These are phyloP conservation scores for Zizania palustris DNA, from an alignment of 202 grass and related monocot genomes.

Conservation along the genomic window DNA sequence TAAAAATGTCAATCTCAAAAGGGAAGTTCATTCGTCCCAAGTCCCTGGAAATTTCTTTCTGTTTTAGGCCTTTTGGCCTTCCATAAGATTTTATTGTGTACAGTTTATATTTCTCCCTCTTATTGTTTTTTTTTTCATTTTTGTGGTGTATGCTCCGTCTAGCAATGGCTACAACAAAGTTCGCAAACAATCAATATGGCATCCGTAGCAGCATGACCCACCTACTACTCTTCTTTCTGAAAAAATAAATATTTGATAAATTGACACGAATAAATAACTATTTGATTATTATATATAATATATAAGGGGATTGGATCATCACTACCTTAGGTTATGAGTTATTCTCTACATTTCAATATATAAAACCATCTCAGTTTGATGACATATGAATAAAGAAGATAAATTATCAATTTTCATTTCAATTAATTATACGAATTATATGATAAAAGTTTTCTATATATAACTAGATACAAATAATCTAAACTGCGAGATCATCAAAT, in stretches of 20 bases:
- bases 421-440: too few relatives aligned
- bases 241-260: not conserved
- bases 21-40: not conserved
- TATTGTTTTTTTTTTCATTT: not conserved
- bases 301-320: too few relatives aligned
- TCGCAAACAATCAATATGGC: conserved; percentile 18
- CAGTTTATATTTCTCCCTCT: not conserved
- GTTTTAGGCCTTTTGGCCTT: not conserved
- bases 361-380: too few relatives aligned
- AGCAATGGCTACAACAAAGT: conserved; percentile 24
- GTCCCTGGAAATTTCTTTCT: not conserved
- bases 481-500: too few relatives aligned
- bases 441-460: too few relatives aligned
- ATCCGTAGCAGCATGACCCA: conserved; percentile 10
- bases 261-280: too few relatives aligned
- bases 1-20: conserved; percentile 36
- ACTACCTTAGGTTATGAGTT: too few relatives aligned
- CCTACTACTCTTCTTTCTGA: conserved; percentile 12
- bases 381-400: too few relatives aligned
- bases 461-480: too few relatives aligned
- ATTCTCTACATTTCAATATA: too few relatives aligned
- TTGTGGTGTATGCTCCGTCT: conserved; percentile 19
- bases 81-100: not conserved
- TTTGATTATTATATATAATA: too few relatives aligned
- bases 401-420: too few relatives aligned